These are phyloP conservation scores for Amylocarpus encephaloides DNA, from an alignment of 2,329 filamentous ascomycete genomes.

Conservation along the genomic window DNA sequence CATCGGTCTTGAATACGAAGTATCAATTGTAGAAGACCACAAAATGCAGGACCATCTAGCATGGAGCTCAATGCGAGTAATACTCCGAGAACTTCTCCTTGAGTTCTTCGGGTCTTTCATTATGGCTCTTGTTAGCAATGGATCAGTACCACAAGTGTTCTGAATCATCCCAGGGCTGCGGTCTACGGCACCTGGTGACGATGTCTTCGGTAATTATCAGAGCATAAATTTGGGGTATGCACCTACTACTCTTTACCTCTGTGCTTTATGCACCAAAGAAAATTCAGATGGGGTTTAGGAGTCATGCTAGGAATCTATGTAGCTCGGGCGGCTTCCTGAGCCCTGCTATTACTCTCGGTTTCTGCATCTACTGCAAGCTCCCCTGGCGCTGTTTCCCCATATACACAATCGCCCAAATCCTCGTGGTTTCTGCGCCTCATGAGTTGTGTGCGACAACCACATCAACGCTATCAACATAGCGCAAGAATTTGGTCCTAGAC, in stretches of 20 bases:
- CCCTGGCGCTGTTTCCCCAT: conserved; percentile 64
- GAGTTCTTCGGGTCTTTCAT: conserved; percentile 66
- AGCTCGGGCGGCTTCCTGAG: conserved; percentile 62
- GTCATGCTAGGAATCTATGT: conserved; percentile 66
- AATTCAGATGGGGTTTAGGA: conserved; percentile 43
- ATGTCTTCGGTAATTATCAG: conserved; percentile 26
- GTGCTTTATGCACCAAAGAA: background rate
- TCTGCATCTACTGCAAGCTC: conserved; percentile 61
- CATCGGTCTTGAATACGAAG: conserved; percentile 18
- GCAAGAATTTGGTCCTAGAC: conserved; percentile 63
- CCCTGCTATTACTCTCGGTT: conserved; percentile 64
- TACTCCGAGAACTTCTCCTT: conserved; percentile 52
- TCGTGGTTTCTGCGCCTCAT: conserved; percentile 58
- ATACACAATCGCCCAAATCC: conserved; percentile 59
- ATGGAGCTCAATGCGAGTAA: conserved; percentile 49
- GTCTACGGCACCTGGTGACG: conserved; percentile 19
- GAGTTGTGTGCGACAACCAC: conserved; percentile 58
- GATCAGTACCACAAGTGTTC: conserved; percentile 65
- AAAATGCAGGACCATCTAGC: conserved; percentile 30
- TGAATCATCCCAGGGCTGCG: too few species aligned
- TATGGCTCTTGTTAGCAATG: conserved; percentile 63
- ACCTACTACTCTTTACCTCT: background rate
- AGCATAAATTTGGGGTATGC: conserved; percentile 25
- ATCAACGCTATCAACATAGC: conserved; percentile 64
- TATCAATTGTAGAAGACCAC: conserved; percentile 22